Percentiles rank a stretch among this genome's conserved stretches.
Evolutionary conservation across 164 flowering plant species (phyloP).

Genomic region (Nelumbo lutea): DNA sequence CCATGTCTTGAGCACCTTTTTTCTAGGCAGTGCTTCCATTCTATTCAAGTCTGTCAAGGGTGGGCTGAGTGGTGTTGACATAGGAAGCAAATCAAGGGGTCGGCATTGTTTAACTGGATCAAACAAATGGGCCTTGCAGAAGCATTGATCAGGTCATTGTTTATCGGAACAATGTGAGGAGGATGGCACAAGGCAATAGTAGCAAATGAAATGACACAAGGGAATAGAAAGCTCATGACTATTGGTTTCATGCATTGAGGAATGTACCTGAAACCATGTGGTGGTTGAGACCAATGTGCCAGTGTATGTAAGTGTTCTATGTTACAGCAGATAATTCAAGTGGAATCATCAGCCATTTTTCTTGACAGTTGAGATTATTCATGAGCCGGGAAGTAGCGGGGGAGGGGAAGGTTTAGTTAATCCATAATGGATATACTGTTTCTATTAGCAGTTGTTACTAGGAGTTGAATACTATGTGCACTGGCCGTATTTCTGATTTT

Average conservation of each 20-base stretch:
- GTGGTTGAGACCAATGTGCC: slow-evolving; percentile 50
- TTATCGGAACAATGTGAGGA: slow-evolving; percentile 55
- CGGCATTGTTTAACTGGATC: slow-evolving; percentile 70
- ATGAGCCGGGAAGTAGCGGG: too few relatives aligned
- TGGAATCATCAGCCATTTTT: too few relatives aligned
- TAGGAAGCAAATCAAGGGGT: slow-evolving; percentile 55
- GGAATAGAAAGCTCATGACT: too few relatives aligned
- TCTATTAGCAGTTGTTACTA: too few relatives aligned
- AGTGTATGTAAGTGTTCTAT: slow-evolving; percentile 44
- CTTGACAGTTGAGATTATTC: too few relatives aligned
- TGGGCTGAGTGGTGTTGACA: slow-evolving; percentile 45
- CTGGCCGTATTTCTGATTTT: too few relatives aligned
- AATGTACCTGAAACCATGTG: slow-evolving; percentile 54
- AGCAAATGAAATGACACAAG: too few relatives aligned
- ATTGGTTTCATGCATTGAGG: slow-evolving; percentile 54
- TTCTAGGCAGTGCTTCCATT: slow-evolving; percentile 76
- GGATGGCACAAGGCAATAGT: slow-evolving; percentile 51
- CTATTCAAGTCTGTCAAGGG: slow-evolving; percentile 66
- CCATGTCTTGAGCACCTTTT: slow-evolving; percentile 50
- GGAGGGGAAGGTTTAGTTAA: too few relatives aligned
- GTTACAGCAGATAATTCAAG: slow-evolving; percentile 36
- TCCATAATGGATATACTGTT: too few relatives aligned
- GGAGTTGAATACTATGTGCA: too few relatives aligned
- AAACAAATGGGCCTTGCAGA: slow-evolving; percentile 43
- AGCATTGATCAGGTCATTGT: slow-evolving; percentile 58